phyloP scores from a whole-genome alignment of 257 asterid genomes.

The Nicotiana tabacum region DNA sequence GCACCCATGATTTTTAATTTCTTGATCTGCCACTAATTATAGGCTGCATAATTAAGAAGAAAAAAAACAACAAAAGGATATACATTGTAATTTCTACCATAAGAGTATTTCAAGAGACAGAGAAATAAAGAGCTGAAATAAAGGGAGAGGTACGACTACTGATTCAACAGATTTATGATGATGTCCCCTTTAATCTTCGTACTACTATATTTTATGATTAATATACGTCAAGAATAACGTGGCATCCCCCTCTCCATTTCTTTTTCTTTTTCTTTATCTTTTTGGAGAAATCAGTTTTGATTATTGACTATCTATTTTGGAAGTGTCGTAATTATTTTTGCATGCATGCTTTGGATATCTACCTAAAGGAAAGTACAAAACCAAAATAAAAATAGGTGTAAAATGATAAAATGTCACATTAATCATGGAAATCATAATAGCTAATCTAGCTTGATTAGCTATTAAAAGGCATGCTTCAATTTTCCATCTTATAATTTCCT shows the following conservation, averaged over 20 bases:
- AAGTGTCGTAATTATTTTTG: neutral
- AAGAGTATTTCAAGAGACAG: neutral
- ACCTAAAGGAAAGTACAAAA: neutral
- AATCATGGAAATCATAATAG: neutral
- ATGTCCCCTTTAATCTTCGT: conserved; percentile 7
- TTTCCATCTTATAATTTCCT: no score
- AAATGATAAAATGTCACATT: neutral
- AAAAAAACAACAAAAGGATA: no score
- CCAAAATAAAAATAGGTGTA: neutral
- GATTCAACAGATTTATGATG: neutral
- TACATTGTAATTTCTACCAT: neutral
- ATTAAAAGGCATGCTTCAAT: no score
- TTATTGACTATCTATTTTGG: neutral
- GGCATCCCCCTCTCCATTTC: conserved; percentile 6
- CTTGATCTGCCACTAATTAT: no score
- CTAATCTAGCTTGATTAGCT: no score
- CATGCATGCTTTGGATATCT: conserved; percentile 3
- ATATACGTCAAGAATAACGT: neutral
- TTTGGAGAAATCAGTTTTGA: neutral
- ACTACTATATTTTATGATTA: neutral
- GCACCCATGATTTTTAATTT: no score
- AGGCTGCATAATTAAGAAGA: no score
- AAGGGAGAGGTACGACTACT: neutral
- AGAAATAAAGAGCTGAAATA: neutral
- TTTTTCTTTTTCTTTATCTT: neutral